A percentile compares a stretch with the other conserved stretches of the same genome.
Conservation (phyloP, 2,329 filamentous ascomycete species). For the Aspergillus fructus region DNA sequence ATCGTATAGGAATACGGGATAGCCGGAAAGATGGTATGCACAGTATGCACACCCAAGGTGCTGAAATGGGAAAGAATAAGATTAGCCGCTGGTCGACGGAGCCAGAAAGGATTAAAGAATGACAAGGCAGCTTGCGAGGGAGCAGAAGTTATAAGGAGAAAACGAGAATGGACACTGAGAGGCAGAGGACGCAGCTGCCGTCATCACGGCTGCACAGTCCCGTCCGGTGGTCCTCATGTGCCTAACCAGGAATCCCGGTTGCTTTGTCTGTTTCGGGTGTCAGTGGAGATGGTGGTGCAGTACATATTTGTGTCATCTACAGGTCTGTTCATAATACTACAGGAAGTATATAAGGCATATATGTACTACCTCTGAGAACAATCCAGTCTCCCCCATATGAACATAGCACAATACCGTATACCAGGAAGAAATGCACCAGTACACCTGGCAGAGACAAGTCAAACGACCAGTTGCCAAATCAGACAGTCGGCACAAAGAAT, state of each 20-base stretch:
- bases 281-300: no score
- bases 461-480: not conserved
- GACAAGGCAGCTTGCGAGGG: not conserved
- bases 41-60: not conserved
- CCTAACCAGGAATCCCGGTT: not conserved
- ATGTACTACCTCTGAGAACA: no score
- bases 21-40: not conserved
- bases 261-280: not conserved
- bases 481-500: not conserved
- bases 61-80: not conserved
- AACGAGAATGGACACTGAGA: not conserved
- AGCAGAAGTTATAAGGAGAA: not conserved
- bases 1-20: constrained; percentile 8
- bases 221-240: not conserved
- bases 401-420: not conserved
- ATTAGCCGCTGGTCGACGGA: not conserved
- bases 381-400: not conserved
- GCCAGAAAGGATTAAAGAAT: not conserved
- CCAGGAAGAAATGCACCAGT: no score
- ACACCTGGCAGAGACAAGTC: not conserved
- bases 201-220: not conserved
- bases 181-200: not conserved
- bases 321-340: no score
- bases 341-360: no score
- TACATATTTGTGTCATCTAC: no score